Evolutionary conservation across 768 basidiomycete genomes (phyloP).

Genomic region (Dioszegia crocea): DNA sequence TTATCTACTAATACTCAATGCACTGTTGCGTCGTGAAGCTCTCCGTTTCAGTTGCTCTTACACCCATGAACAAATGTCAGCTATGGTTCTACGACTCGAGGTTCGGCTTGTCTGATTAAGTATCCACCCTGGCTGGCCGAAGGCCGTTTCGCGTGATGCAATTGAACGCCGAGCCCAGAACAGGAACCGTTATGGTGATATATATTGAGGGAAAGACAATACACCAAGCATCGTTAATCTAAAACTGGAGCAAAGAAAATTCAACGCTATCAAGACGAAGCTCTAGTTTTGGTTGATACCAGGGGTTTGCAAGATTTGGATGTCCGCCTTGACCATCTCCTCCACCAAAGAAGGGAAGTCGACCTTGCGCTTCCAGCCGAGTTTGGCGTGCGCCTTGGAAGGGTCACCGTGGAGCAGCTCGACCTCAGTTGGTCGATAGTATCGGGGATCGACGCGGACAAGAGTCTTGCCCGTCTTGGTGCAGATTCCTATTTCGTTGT

Average conservation of each 20-base stretch:
- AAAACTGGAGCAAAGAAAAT: not conserved
- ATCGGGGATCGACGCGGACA: conserved; percentile 78
- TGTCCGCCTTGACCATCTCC: conserved; percentile 69
- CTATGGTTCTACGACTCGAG: too few species aligned
- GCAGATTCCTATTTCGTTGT: conserved; percentile 55
- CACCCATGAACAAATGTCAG: too few species aligned
- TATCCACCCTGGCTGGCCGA: too few species aligned
- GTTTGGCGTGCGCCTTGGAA: conserved; percentile 76
- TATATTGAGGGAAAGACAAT: too few species aligned
- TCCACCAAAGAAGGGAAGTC: conserved; percentile 77
- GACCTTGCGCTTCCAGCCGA: conserved; percentile 87
- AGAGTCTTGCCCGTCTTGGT: conserved; percentile 64
- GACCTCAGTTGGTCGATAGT: conserved; percentile 95
- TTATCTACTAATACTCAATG: too few species aligned
- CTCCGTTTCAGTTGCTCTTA: too few species aligned
- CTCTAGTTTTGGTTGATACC: conserved; percentile 9
- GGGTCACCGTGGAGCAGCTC: conserved; percentile 87
- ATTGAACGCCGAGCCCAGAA: too few species aligned
- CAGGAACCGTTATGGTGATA: too few species aligned
- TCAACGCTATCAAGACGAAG: not conserved
- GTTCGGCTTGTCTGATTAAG: too few species aligned
- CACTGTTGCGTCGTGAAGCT: too few species aligned
- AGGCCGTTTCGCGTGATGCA: too few species aligned
- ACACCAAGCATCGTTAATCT: too few species aligned
- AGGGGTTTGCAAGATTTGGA: conserved; percentile 1